Evolutionary conservation across 768 basidiomycete species (phyloP).

Genomic region (Auriscalpium vulgare): DNA sequence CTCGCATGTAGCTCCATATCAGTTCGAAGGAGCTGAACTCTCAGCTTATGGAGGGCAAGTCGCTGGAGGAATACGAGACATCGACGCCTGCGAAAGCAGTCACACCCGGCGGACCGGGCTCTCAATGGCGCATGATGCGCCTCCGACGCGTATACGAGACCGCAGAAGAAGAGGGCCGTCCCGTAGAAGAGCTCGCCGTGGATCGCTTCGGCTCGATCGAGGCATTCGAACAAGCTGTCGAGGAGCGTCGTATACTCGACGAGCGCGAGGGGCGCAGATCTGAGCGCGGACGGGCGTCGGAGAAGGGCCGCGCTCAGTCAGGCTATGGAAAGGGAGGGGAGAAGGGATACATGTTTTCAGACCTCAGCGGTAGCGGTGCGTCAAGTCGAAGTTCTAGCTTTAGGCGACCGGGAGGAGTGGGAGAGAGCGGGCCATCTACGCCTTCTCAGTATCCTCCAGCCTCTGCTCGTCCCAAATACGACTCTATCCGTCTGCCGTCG

Average conservation of each 20-base stretch:
- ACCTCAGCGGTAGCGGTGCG: slow-evolving; percentile 49
- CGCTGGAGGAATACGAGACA: slow-evolving; percentile 31
- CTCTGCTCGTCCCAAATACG: slow-evolving; percentile 44
- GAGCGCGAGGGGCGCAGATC: slow-evolving; percentile 59
- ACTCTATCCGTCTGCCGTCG: slow-evolving; percentile 54
- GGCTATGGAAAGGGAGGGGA: slow-evolving; percentile 29
- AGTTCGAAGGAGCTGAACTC: slow-evolving; percentile 58
- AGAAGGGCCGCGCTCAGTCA: slow-evolving; percentile 18
- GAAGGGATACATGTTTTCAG: slow-evolving; percentile 62
- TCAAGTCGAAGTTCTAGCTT: slow-evolving; percentile 86
- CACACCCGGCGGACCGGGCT: slow-evolving; percentile 85
- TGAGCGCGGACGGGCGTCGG: slow-evolving; percentile 29
- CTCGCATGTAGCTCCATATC: slow-evolving; percentile 45
- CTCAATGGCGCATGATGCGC: slow-evolving; percentile 98
- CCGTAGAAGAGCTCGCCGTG: slow-evolving; percentile 71
- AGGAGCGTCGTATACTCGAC: slow-evolving; percentile 81
- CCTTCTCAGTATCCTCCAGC: slow-evolving; percentile 36
- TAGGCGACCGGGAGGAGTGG: slow-evolving; percentile 65
- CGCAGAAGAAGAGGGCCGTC: slow-evolving; percentile 72
- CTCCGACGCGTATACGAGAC: slow-evolving; percentile 84
- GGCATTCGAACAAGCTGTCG: slow-evolving; percentile 83
- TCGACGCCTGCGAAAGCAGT: slow-evolving; percentile 37
- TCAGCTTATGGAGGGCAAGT: slow-evolving; percentile 39
- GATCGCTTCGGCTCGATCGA: slow-evolving; percentile 84
- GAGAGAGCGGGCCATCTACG: slow-evolving; percentile 48